Conservation (phyloP, 2,329 filamentous ascomycete genomes). For the Coniosporium tulheliwenetii region DNA sequence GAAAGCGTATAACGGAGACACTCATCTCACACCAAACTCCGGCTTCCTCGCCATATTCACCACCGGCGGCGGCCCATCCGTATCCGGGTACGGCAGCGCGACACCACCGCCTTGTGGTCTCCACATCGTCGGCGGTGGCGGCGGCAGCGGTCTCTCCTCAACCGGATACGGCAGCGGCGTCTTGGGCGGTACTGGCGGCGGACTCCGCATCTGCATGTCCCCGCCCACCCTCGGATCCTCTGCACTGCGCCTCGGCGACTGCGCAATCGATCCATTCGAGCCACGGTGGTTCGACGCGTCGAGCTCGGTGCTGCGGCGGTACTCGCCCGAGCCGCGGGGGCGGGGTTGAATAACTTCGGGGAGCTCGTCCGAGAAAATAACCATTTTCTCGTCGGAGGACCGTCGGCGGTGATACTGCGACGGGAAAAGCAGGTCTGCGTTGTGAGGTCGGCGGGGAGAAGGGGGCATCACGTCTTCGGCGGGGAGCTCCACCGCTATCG, state of each 20-base stretch:
- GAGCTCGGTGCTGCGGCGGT: not conserved
- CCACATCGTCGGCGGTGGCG: slow-evolving; percentile 9
- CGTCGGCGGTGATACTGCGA: slow-evolving; percentile 40
- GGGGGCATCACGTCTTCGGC: slow-evolving; percentile 32
- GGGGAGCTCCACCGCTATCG: slow-evolving; percentile 42
- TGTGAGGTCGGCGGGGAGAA: not conserved
- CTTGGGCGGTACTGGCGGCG: slow-evolving; percentile 23
- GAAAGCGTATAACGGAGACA: too few relatives aligned
- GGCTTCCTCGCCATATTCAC: slow-evolving; percentile 83
- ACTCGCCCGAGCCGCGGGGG: slow-evolving; percentile 4
- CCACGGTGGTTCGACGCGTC: slow-evolving; percentile 1
- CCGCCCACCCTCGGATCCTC: not conserved
- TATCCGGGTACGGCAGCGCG: slow-evolving; percentile 60
- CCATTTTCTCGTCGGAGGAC: slow-evolving; percentile 51
- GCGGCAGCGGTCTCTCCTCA: slow-evolving; percentile 7
- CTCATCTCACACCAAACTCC: slow-evolving; percentile 42
- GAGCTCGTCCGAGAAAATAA: slow-evolving; percentile 44
- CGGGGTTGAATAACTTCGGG: slow-evolving; percentile 22
- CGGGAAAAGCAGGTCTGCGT: slow-evolving; percentile 25
- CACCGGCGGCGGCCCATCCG: slow-evolving; percentile 64
- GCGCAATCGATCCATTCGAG: slow-evolving; percentile 3
- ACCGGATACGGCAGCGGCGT: slow-evolving; percentile 14
- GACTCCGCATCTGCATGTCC: slow-evolving; percentile 6
- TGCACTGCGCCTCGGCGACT: not conserved
- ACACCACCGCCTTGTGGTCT: too few relatives aligned